These are phyloP conservation scores for Delonix regia DNA, from an alignment of 306 rosid species.

Conservation along the genomic window DNA sequence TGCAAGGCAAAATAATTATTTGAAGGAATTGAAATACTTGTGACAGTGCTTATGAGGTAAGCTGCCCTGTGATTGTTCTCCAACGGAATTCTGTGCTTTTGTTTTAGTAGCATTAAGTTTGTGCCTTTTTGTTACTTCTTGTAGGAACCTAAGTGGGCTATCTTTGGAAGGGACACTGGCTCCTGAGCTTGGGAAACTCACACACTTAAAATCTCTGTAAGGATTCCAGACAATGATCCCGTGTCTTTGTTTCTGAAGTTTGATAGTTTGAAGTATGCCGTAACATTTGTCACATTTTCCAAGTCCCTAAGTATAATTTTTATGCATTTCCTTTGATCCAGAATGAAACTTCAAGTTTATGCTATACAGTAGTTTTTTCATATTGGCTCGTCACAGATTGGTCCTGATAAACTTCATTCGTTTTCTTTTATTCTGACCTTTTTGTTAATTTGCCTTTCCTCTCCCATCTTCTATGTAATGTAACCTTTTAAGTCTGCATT, in stretches of 20 bases:
- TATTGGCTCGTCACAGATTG: background rate
- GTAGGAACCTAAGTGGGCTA: conserved; percentile 69
- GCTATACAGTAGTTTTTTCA: background rate
- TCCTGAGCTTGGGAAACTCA: conserved; percentile 81
- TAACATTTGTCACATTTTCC: background rate
- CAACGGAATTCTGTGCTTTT: background rate
- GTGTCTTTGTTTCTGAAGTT: background rate
- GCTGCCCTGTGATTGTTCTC: background rate
- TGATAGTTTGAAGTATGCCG: background rate
- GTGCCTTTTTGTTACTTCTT: conserved; percentile 32
- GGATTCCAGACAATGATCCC: conserved; percentile 24
- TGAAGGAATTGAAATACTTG: background rate
- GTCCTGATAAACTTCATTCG: background rate
- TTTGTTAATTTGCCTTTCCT: background rate
- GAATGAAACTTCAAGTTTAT: background rate
- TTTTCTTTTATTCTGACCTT: background rate
- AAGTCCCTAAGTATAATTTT: background rate
- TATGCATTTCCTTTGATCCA: background rate
- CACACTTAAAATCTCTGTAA: conserved; percentile 71
- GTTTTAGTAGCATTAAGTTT: background rate
- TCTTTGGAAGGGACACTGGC: conserved; percentile 80
- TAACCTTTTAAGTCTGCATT: background rate
- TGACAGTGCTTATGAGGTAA: background rate
- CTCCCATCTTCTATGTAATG: background rate
- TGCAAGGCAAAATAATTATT: background rate